Evolutionary conservation across 1,284 basidiomycete genomes (phyloP).

Genomic region (Leccinum subrobustum): DNA sequence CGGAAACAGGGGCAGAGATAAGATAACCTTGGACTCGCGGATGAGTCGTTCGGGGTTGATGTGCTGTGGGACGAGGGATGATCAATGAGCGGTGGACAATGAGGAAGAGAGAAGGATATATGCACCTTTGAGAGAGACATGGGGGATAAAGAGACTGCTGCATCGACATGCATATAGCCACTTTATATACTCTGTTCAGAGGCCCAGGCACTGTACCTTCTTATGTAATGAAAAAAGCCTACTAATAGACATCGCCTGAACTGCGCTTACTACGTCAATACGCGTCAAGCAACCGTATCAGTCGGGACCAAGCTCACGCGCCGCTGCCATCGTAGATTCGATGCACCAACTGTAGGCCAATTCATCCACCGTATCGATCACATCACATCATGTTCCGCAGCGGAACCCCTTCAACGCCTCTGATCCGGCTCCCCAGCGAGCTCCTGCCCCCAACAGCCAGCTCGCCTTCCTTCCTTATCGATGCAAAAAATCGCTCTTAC

Average conservation of each 20-base stretch:
- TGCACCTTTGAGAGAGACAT: slow-evolving; percentile 53
- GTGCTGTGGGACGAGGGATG: slow-evolving; percentile 42
- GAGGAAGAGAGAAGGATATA: not conserved
- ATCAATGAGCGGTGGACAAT: not conserved
- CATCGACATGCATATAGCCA: not conserved
- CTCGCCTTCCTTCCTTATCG: slow-evolving; percentile 60
- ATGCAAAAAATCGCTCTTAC: slow-evolving; percentile 59
- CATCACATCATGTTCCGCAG: slow-evolving; percentile 15
- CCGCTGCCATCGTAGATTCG: not conserved
- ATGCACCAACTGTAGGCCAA: not conserved
- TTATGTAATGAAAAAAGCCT: not conserved
- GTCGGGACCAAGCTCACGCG: too few species aligned
- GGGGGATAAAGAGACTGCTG: not conserved
- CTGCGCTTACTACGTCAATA: too few species aligned
- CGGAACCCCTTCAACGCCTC: slow-evolving; percentile 9
- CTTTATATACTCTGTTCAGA: slow-evolving; percentile 6
- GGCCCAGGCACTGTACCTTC: not conserved
- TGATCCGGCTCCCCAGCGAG: slow-evolving; percentile 26
- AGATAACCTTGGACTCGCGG: slow-evolving; percentile 49
- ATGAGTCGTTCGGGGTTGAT: slow-evolving; percentile 64
- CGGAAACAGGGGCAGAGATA: not conserved
- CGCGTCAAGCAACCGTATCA: too few species aligned
- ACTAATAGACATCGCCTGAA: too few species aligned
- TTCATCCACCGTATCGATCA: not conserved
- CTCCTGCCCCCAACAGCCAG: slow-evolving; percentile 40